Base-by-base conservation (phyloP, 805 yeast species). In the Ogataea nonfermentans region DNA sequence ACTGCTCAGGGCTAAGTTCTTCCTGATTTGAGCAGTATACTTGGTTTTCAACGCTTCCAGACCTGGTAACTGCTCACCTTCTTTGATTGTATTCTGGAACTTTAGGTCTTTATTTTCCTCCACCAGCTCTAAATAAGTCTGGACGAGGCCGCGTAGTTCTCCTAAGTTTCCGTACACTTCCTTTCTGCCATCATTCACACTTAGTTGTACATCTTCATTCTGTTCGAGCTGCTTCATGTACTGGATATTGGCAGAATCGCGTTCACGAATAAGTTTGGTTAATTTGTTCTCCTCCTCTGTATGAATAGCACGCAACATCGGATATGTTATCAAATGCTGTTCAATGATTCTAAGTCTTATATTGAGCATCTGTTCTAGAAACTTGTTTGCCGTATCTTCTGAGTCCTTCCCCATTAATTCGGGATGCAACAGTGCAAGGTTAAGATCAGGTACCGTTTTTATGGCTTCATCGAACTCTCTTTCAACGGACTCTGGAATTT, bases 281-380 rank as follows among this genome's bases (percentile, higher is more conserved):
- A 50, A 5, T 15, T 37, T 37, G 8, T 32, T 25, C 19, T 52
- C 49, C 13, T 47, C 43, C 3, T 44, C 47, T 1, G 49, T 47
- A 29, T 53, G 57, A 9, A 53, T 43, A 3, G 55, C 41, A 13
- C 47, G 39, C 16, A 55, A 41, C 3, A 41, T 44, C 2, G 58
- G 56, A 17, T 49, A 37, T n/a, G 59, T 53, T 12, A 49, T 42
- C 34, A 50, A 36, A 29, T 52, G 52, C 30, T 55, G 59, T 32
- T 53, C 51, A 3, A 52, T 39, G 9, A 55, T 46, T 8, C 38
- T 26, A 8, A 44, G 28, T 12, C 59, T 33, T 4, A 55, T 33
- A 13, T 47, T 45, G 20, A 53, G 23, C 44, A 55, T 38, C 25
- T 51, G 48, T 29, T 33, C 32, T 4, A 55, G 27, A 27, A 49